Conservation (phyloP, 108 stramenopile species). For the Skeletonema costatum region DNA sequence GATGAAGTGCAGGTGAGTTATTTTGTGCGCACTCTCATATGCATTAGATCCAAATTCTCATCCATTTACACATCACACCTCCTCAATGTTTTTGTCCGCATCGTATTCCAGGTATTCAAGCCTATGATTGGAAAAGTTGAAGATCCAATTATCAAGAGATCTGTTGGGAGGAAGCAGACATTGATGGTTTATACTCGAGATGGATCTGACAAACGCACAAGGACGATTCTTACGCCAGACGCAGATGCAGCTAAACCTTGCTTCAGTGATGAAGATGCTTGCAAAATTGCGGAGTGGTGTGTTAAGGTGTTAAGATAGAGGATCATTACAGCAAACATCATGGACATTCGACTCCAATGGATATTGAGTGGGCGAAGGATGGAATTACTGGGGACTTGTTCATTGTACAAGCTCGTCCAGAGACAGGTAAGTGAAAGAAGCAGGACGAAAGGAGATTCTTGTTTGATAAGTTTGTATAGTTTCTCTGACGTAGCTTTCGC, state of each 20-base stretch:
- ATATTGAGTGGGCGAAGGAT: slow-evolving; percentile 62
- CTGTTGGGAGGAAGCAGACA: slow-evolving; percentile 35
- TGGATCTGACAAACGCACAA: slow-evolving; percentile 34
- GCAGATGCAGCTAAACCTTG: slow-evolving; percentile 26
- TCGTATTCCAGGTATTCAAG: slow-evolving; percentile 37
- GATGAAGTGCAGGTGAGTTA: slow-evolving; percentile 13
- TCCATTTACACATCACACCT: background rate
- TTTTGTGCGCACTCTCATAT: background rate
- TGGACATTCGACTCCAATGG: slow-evolving; percentile 46
- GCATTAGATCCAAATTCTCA: slow-evolving; percentile 6
- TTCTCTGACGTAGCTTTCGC: background rate
- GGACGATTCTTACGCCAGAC: slow-evolving; percentile 30
- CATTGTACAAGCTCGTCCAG: slow-evolving; percentile 56
- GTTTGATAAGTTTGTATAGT: background rate
- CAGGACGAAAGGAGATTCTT: background rate
- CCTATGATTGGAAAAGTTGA: slow-evolving; percentile 48
- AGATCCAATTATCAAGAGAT: slow-evolving; percentile 42
- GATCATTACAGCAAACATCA: slow-evolving; percentile 42
- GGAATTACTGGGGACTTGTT: slow-evolving; percentile 47
- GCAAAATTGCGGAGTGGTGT: slow-evolving; percentile 38
- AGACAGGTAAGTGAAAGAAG: slow-evolving; percentile 4
- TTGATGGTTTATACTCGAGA: slow-evolving; percentile 34
- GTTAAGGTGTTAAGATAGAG: slow-evolving; percentile 42
- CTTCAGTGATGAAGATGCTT: slow-evolving; percentile 37
- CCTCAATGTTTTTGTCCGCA: background rate